Conservation (phyloP, 202 grass and related monocot species). For the Eragrostis tef region DNA sequence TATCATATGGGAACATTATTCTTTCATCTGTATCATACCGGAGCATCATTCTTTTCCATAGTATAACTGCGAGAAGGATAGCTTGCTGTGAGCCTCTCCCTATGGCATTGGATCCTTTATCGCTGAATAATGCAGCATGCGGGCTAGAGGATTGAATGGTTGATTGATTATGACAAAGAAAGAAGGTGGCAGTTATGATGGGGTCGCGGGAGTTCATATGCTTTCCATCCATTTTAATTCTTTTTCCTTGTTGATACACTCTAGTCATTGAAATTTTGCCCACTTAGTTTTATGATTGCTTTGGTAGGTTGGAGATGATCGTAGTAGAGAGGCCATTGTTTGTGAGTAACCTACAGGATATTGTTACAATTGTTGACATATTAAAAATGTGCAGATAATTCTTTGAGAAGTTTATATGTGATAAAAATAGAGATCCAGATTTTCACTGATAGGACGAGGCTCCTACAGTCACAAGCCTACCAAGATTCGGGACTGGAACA, state of each 20-base stretch:
- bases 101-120: slow-evolving; percentile 44
- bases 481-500: background rate
- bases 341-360: slow-evolving; percentile 64
- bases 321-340: slow-evolving; percentile 59
- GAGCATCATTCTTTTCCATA: slow-evolving; percentile 59
- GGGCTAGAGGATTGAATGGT: slow-evolving; percentile 36
- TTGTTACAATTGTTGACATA: slow-evolving; percentile 69
- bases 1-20: slow-evolving; percentile 69
- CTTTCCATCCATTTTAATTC: slow-evolving; percentile 43
- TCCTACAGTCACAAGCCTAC: background rate
- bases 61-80: slow-evolving; percentile 41
- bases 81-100: slow-evolving; percentile 36
- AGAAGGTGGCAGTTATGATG: slow-evolving; percentile 39
- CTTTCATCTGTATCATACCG: slow-evolving; percentile 73
- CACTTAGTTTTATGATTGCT: slow-evolving; percentile 53
- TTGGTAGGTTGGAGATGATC: slow-evolving; percentile 60
- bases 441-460: background rate
- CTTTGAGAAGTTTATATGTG: slow-evolving; percentile 45
- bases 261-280: slow-evolving; percentile 59
- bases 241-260: slow-evolving; percentile 52
- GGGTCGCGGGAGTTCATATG: slow-evolving; percentile 41
- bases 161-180: slow-evolving; percentile 39
- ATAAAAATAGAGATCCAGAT: background rate
- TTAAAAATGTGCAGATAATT: slow-evolving; percentile 82
- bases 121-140: slow-evolving; percentile 32